phyloP scores from a whole-genome alignment of 2,329 filamentous ascomycete species.

The Epichloe gansuensis region DNA sequence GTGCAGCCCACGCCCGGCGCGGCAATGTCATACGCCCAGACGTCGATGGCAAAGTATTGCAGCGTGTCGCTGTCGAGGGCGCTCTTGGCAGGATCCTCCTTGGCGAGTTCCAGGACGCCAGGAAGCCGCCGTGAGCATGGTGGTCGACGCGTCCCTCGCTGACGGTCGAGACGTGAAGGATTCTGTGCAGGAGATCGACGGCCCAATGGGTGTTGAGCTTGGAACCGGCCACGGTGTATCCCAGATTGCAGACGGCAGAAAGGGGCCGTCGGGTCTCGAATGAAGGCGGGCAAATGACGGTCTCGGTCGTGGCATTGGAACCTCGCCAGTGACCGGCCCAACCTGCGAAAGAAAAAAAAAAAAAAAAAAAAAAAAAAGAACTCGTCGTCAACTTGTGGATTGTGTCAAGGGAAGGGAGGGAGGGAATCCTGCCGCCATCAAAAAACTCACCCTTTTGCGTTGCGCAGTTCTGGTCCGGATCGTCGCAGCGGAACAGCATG shows the following conservation, averaged over 20 bases:
- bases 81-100: conserved; percentile 31
- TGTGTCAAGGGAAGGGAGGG: too few species aligned
- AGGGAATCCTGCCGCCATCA: too few species aligned
- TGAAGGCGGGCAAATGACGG: too few species aligned
- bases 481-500: conserved; percentile 55
- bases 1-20: too few species aligned
- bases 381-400: too few species aligned
- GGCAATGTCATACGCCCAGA: conserved; percentile 53
- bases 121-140: conserved; percentile 33
- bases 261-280: conserved; percentile 39
- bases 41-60: conserved; percentile 58
- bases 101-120: conserved; percentile 40
- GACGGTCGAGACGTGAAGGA: conserved; percentile 50
- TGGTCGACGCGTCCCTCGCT: conserved; percentile 37
- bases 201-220: conserved; percentile 52
- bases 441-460: conserved; percentile 34
- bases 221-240: conserved; percentile 47
- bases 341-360: too few species aligned
- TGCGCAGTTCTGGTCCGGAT: conserved; percentile 52
- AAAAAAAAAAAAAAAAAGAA: too few species aligned
- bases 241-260: conserved; percentile 46
- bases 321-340: too few species aligned
- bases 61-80: conserved; percentile 49
- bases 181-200: conserved; percentile 53
- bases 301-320: too few species aligned